A percentile compares a stretch with the other conserved stretches of the same genome.
Conservation (phyloP, 768 basidiomycete genomes). For the Termitomyces sp. region DNA sequence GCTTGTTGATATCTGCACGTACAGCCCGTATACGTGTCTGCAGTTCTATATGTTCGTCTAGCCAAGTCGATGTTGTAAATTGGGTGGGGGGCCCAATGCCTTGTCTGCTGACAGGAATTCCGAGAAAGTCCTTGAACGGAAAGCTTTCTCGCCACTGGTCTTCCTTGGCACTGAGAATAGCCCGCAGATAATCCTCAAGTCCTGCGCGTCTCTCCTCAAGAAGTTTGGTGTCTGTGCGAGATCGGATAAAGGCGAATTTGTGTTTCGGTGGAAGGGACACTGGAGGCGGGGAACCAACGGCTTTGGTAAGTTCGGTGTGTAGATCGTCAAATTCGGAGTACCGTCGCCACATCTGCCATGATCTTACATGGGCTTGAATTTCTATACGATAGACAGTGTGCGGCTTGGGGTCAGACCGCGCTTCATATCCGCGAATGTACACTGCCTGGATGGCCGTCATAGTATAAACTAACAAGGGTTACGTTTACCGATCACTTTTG, state of each 20-base stretch:
- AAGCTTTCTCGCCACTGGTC: conserved; percentile 75
- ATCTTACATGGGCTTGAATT: conserved; percentile 82
- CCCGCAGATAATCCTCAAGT: conserved; percentile 81
- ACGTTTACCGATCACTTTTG: no score
- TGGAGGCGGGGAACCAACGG: conserved; percentile 79
- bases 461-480: conserved; percentile 4
- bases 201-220: conserved; percentile 73
- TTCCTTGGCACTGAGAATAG: conserved; percentile 78
- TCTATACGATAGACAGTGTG: conserved; percentile 80
- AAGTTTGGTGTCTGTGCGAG: conserved; percentile 49
- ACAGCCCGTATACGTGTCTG: conserved; percentile 74
- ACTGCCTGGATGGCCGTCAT: conserved; percentile 79
- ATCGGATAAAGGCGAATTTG: conserved; percentile 59
- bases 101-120: conserved; percentile 65
- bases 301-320: conserved; percentile 72
- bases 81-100: conserved; percentile 31
- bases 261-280: conserved; percentile 82
- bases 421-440: conserved; percentile 63
- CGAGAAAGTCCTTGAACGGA: conserved; percentile 83
- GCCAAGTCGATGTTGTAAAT: conserved; percentile 79
- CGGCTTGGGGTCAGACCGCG: conserved; percentile 62
- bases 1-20: conserved; percentile 81
- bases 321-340: conserved; percentile 94
- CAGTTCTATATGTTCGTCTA: conserved; percentile 81
- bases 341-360: conserved; percentile 91